Evolutionary conservation across 306 rosid species (phyloP).

Genomic region (Rosa rugosa): DNA sequence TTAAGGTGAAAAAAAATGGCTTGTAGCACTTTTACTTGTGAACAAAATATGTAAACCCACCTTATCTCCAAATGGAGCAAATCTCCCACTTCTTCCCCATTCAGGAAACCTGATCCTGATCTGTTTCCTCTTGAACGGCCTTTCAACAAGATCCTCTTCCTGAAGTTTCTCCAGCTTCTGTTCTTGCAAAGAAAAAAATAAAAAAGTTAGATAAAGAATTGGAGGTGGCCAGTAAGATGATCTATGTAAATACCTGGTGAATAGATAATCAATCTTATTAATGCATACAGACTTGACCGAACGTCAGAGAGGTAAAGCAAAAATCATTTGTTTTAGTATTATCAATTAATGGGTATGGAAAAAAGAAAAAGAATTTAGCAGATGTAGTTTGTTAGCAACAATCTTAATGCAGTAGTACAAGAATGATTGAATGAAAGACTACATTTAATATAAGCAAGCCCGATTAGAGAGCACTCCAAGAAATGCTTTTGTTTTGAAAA

Average conservation of each 20-base stretch:
- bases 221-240: constrained; percentile 4
- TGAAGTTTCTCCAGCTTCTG: constrained; percentile 95
- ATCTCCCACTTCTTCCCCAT: constrained; percentile 92
- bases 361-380: background rate
- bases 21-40: background rate
- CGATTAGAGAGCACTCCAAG: too few species aligned
- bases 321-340: background rate
- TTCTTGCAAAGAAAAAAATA: constrained; percentile 33
- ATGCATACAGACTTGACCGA: background rate
- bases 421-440: too few species aligned
- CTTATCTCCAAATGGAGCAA: constrained; percentile 74
- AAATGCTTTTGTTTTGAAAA: too few species aligned
- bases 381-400: background rate
- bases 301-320: background rate
- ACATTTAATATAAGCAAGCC: too few species aligned
- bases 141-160: constrained; percentile 79
- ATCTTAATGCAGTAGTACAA: background rate
- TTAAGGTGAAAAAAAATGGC: background rate
- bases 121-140: constrained; percentile 91
- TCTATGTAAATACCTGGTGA: background rate
- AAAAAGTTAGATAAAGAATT: constrained; percentile 25
- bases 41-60: constrained; percentile 40
- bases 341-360: background rate
- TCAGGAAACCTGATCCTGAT: constrained; percentile 97
- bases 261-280: background rate